Conservation (phyloP, 2,329 filamentous ascomycete genomes). For the Colletotrichum musicola region DNA sequence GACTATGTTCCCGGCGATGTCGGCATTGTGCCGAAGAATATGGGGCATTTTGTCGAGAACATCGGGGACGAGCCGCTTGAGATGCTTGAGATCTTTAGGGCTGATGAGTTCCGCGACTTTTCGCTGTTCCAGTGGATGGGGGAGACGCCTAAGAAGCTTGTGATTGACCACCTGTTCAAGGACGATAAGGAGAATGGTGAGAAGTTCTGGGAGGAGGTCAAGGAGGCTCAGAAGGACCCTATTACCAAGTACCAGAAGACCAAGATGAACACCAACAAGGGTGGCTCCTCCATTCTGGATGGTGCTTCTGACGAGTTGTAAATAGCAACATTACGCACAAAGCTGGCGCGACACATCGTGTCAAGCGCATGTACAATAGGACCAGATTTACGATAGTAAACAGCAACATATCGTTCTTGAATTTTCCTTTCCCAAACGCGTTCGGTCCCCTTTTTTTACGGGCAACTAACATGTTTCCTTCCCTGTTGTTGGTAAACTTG, state of each 20-base stretch:
- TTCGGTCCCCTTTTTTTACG: no score
- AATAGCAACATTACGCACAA: not conserved
- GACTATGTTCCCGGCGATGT: conserved; percentile 82
- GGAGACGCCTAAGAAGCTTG: conserved; percentile 75
- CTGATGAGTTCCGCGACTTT: conserved; percentile 79
- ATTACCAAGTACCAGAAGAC: conserved; percentile 51
- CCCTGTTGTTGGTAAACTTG: no score
- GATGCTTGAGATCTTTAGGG: conserved; percentile 81
- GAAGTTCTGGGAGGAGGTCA: conserved; percentile 72
- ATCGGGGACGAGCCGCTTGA: conserved; percentile 81
- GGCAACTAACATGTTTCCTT: no score
- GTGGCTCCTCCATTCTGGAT: not conserved
- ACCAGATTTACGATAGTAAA: no score
- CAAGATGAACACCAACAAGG: not conserved
- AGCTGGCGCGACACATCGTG: no score
- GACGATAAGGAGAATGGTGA: conserved; percentile 71
- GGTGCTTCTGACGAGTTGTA: conserved; percentile 30
- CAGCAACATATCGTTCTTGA: no score
- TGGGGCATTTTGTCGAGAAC: conserved; percentile 87
- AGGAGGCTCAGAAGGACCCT: conserved; percentile 71
- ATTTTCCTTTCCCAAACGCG: no score
- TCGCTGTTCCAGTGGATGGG: conserved; percentile 82
- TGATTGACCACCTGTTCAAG: conserved; percentile 75
- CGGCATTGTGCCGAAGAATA: conserved; percentile 81
- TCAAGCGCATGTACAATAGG: no score